Evolutionary conservation across 2,329 filamentous ascomycete species (phyloP).

Genomic region (Venturia pyrina): DNA sequence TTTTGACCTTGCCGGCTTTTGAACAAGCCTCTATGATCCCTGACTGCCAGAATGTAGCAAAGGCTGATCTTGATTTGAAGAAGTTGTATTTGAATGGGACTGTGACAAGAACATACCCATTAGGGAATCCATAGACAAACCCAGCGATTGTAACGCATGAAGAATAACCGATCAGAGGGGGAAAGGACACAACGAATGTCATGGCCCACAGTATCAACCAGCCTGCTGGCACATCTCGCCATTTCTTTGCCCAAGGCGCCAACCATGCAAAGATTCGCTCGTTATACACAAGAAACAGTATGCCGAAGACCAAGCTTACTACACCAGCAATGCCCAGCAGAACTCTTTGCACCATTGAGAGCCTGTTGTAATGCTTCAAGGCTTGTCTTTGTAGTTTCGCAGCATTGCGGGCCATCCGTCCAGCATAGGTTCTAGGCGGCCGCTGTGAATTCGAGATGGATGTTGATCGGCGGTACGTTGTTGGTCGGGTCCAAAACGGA

Average conservation of each 20-base stretch:
- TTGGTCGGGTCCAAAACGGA: conserved; percentile 7
- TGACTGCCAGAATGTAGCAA: neutral
- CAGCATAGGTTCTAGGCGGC: conserved; percentile 3
- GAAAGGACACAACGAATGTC: conserved; percentile 70
- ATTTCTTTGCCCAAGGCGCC: conserved; percentile 61
- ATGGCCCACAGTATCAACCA: conserved; percentile 66
- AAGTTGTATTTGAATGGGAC: neutral
- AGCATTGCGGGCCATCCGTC: conserved; percentile 17
- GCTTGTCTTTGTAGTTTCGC: conserved; percentile 17
- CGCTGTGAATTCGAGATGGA: conserved; percentile 10
- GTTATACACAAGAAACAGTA: conserved; percentile 69
- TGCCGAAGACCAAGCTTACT: conserved; percentile 42
- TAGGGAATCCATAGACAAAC: conserved; percentile 62
- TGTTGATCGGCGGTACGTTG: conserved; percentile 7
- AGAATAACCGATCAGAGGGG: conserved; percentile 79
- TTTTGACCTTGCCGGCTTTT: neutral
- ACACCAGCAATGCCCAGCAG: conserved; percentile 44
- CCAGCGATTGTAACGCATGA: conserved; percentile 61
- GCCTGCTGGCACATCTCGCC: conserved; percentile 63
- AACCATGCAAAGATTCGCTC: conserved; percentile 70
- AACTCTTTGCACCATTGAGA: conserved; percentile 53
- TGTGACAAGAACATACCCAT: conserved; percentile 44
- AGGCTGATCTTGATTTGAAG: neutral
- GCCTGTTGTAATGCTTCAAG: conserved; percentile 34
- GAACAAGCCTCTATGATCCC: conserved; percentile 26